Evolutionary conservation across 352 stramenopile species (phyloP).

Genomic region (Globisporangium emineosum): DNA sequence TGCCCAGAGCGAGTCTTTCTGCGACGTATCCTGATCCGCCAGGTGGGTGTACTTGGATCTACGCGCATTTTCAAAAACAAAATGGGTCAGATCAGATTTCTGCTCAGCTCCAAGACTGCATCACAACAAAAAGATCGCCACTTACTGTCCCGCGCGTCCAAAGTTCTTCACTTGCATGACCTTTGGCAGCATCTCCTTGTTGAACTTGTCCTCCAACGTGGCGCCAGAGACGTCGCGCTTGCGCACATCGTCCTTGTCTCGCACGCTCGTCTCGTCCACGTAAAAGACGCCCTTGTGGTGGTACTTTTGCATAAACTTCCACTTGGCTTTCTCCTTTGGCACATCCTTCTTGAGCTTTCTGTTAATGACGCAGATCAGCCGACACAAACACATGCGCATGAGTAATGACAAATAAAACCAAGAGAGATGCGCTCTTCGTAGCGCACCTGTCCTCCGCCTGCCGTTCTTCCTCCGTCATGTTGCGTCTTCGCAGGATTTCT

Average conservation of each 20-base stretch:
- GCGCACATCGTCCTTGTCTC: constrained; percentile 88
- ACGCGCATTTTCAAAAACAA: not conserved
- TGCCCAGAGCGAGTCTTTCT: constrained; percentile 74
- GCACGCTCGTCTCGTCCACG: constrained; percentile 93
- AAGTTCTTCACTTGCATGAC: constrained; percentile 99
- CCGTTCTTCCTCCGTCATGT: constrained; percentile 96
- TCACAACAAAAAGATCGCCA: not conserved
- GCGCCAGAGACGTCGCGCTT: constrained; percentile 86
- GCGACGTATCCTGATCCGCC: constrained; percentile 95
- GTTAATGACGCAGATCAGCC: not conserved
- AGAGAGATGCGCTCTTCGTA: not conserved
- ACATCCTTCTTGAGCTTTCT: constrained; percentile 84
- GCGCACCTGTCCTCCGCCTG: constrained; percentile 83
- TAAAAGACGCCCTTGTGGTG: constrained; percentile 99
- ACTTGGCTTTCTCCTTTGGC: constrained; percentile 82
- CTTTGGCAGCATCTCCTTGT: constrained; percentile 91
- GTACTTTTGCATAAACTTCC: constrained; percentile 97
- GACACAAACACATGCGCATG: not conserved
- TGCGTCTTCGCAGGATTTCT: constrained; percentile 86
- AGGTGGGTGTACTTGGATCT: constrained; percentile 98
- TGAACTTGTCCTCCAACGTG: constrained; percentile 92
- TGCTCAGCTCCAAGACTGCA: not conserved
- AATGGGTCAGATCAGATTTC: not conserved
- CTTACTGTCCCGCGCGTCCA: constrained; percentile 90
- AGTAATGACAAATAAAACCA: not conserved